phyloP scores from a whole-genome alignment of 2,329 filamentous ascomycete genomes.

The Colletotrichum simmondsii region DNA sequence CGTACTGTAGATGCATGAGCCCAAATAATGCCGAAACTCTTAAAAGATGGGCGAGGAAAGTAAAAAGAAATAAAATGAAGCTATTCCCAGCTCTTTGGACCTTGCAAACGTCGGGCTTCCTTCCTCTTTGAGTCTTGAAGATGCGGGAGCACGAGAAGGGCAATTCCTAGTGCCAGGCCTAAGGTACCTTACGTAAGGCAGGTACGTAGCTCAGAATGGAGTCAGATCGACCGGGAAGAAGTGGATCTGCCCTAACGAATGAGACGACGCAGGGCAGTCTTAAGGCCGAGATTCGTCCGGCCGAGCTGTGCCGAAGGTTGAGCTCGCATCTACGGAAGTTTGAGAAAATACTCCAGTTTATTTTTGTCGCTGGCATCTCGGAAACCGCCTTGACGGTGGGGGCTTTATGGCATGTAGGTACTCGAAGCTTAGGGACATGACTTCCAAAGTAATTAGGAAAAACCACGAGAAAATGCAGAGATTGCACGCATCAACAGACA shows the following conservation, averaged over 20 bases:
- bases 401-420: neutral
- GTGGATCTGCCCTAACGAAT: neutral
- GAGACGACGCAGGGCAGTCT: neutral
- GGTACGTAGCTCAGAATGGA: too few relatives aligned
- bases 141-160: neutral
- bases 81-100: neutral
- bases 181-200: neutral
- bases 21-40: too few relatives aligned
- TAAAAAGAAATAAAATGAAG: constrained; percentile 5
- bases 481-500: neutral
- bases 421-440: neutral
- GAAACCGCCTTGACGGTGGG: neutral
- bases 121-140: neutral
- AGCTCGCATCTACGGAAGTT: constrained; percentile 34
- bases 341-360: constrained; percentile 15
- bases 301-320: constrained; percentile 32
- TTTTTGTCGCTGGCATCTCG: neutral
- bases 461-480: neutral
- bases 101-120: too few relatives aligned
- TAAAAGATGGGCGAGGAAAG: neutral
- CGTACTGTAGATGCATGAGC: neutral
- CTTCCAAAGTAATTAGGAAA: neutral
- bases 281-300: constrained; percentile 33
- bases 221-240: neutral
- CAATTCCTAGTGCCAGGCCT: neutral